Base-by-base conservation (phyloP, 331 rosid species). In the Malus hybrid region DNA sequence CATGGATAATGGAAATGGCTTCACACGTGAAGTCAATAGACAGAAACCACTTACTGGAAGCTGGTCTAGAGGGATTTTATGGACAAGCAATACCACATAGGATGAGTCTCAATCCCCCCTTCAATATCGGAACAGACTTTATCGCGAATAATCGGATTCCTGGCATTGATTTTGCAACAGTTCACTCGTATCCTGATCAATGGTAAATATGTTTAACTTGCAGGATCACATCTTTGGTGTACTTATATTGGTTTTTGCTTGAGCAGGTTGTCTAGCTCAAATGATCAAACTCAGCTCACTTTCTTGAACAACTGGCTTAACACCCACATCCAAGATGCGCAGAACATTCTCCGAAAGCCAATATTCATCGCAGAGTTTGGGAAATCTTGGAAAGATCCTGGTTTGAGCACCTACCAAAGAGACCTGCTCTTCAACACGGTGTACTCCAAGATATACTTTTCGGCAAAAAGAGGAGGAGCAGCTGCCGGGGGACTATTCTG, bases 1-100 rank as follows among this genome's bases (percentile, higher is more conserved):
- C 80, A 31, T 93, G 98, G 97, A 91, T 93, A 74, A 80, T 71
- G 81, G 98, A 91, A 88, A 91, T 91, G 97, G 97, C 96, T 72
- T 87, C 83, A 28, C 83, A 87, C 75, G 97, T 90, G 67, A 93
- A 93, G 83, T 90, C 94, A 44, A 87, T 93, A 56, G 98, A 93
- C 78, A 90, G 93, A 79, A 93, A 90, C 44, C 98, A 91, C 88
- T 83, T 93, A 72, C 84, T 91, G 71, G 98, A 93, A 77, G 97
- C 86, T 13, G 98, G 98, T 14, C 80, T 91, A 16, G 98, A 91
- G 85, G 98, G 98, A 3, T 91, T 93, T 79, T 91, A 93, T 69
- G 98, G 98, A 28, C 89, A 85, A 32, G 86, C 96, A 20, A 86
- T 93, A 1, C 98, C 94, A 52, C 93, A 83, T 77, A 88, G 90